Conservation (phyloP, 2,329 filamentous ascomycete genomes). For the Fusarium longipes region DNA sequence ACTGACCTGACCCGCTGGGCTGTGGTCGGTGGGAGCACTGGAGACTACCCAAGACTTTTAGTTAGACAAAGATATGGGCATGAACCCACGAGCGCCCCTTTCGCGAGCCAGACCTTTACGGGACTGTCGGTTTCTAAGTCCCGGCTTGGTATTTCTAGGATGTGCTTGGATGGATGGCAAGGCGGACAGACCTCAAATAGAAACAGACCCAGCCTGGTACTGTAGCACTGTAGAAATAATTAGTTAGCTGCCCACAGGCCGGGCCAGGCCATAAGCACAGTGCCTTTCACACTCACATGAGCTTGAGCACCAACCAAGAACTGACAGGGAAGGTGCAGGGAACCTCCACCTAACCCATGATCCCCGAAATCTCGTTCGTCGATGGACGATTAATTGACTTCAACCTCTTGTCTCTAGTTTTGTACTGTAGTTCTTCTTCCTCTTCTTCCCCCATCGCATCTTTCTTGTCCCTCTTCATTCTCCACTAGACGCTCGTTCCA, state of each 20-base stretch:
- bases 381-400: slow-evolving; percentile 29
- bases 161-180: slow-evolving; percentile 24
- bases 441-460: slow-evolving; percentile 9
- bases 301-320: slow-evolving; percentile 24
- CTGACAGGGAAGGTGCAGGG: slow-evolving; percentile 34
- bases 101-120: slow-evolving; percentile 4
- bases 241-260: not conserved
- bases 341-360: slow-evolving; percentile 35
- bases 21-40: slow-evolving; percentile 1
- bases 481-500: slow-evolving; percentile 43
- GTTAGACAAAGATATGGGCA: not conserved
- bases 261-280: slow-evolving; percentile 19
- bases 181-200: slow-evolving; percentile 30
- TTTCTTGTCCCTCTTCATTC: slow-evolving; percentile 36
- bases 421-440: slow-evolving; percentile 17
- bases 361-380: slow-evolving; percentile 41
- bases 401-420: slow-evolving; percentile 20
- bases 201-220: slow-evolving; percentile 2
- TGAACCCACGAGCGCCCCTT: slow-evolving; percentile 26
- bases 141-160: slow-evolving; percentile 25
- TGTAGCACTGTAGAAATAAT: not conserved
- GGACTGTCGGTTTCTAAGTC: slow-evolving; percentile 16
- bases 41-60: not conserved
- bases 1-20: slow-evolving; percentile 31
- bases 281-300: slow-evolving; percentile 27